These are phyloP conservation scores for Aspergillus udagawae DNA, from an alignment of 2,329 filamentous ascomycete species.

Conservation along the genomic window DNA sequence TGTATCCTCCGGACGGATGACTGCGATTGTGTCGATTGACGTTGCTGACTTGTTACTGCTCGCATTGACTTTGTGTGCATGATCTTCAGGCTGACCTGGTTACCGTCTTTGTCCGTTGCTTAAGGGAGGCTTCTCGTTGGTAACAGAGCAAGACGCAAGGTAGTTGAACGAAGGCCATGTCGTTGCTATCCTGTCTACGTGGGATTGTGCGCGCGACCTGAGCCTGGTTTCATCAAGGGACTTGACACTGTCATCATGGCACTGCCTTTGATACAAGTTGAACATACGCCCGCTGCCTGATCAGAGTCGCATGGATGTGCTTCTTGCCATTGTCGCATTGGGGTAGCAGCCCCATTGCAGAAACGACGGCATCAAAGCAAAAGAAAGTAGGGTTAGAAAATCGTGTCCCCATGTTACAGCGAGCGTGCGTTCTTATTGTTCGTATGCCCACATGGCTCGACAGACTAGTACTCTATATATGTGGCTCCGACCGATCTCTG, in stretches of 20 bases:
- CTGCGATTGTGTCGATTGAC: not conserved
- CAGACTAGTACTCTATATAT: not conserved
- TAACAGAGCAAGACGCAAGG: not conserved
- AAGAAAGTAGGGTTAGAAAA: not conserved
- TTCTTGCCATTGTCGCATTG: not conserved
- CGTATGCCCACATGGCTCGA: not conserved
- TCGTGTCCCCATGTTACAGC: no score
- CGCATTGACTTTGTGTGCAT: not conserved
- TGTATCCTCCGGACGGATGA: not conserved
- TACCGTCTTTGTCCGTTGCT: not conserved
- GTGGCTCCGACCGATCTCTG: not conserved
- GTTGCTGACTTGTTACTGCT: not conserved
- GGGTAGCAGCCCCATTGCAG: not conserved
- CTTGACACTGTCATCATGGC: not conserved
- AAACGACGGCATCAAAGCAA: not conserved
- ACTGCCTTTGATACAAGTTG: not conserved
- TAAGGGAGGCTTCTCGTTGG: not conserved
- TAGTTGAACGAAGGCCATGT: not conserved
- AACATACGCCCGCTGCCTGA: not conserved
- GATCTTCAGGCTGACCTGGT: not conserved
- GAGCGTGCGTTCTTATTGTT: no score
- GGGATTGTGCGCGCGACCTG: not conserved
- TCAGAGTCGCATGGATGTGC: not conserved
- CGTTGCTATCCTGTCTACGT: not conserved
- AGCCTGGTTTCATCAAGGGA: not conserved